Base-by-base conservation (phyloP, 768 basidiomycete genomes). In the Tulasnella sp. region DNA sequence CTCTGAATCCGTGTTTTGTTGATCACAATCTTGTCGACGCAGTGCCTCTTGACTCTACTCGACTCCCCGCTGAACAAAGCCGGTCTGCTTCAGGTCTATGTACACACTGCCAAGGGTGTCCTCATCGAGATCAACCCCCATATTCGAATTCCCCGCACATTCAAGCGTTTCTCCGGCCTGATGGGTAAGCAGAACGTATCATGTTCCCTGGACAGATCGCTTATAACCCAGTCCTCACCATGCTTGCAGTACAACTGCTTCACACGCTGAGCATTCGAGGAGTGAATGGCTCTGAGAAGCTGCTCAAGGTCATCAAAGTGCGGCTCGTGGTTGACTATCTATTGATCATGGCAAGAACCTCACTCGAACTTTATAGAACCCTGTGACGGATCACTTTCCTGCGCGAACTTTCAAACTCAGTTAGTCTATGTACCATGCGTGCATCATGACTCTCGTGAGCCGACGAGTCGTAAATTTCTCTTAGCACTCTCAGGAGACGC, bases 51-150 rank as follows among this genome's bases (percentile, higher is more conserved):
- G 65, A 99, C 96, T 0, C 77, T 99, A 5, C 80, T 99, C 59
- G 96, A 99, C 73, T 98, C 94, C 19, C 96, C 96, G 1, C 74
- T 99, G 46, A 99, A 99, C 79, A 98, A 98, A 73, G 89, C 94
- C 7, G 96, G 96, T 9, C 73, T 90, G 25, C 80, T 98, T 10
- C 96, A 98, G 71, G 92, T 99, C 17, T 99, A 94, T 74, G 93
- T 99, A 62, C 93, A 97, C 74, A 98, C 96, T 15, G 88, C 92
- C 17, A 90, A 87, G 66, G 92, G 92, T 41, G 88, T 92, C 11
- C 80, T 99, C 48, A 98, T 99, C 68, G 94, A 99, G 73, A 92
- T 98, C 65, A 98, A 99, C 71, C 96, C 96, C 2, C 87, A 90
- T 72, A 92, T 98, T 10, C 81, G 96, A 58, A 99, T 99, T 66